Evolutionary conservation across 2,329 filamentous ascomycete species (phyloP).

Genomic region (Coniochaeta sp.): DNA sequence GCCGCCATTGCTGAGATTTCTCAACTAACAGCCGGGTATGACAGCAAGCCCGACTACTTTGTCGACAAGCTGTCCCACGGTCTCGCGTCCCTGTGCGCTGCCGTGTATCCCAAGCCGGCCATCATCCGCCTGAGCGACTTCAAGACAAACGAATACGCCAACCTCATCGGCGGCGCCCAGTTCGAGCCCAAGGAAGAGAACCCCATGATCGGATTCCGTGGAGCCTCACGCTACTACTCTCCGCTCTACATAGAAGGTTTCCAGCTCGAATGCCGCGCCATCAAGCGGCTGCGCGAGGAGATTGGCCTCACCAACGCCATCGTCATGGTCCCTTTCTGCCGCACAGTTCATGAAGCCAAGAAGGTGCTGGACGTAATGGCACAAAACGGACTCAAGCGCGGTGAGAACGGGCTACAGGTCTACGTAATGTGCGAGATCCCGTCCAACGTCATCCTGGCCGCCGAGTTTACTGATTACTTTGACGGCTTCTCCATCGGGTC

Average conservation of each 20-base stretch:
- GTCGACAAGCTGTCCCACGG: constrained; percentile 27
- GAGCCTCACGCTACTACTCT: constrained; percentile 32
- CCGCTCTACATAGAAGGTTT: constrained; percentile 29
- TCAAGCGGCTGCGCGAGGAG: constrained; percentile 26
- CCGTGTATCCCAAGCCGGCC: constrained; percentile 28
- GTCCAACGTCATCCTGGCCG: constrained; percentile 29
- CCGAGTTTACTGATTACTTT: constrained; percentile 25
- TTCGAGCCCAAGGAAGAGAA: constrained; percentile 31
- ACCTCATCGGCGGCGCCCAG: constrained; percentile 28
- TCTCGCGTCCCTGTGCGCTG: constrained; percentile 27
- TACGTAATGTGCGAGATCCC: constrained; percentile 35
- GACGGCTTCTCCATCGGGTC: constrained; percentile 34
- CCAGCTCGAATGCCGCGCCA: constrained; percentile 28
- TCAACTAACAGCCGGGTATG: constrained; percentile 21
- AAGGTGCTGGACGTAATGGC: constrained; percentile 26
- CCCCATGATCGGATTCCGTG: constrained; percentile 32
- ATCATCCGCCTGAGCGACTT: constrained; percentile 32
- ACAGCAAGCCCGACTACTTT: constrained; percentile 27
- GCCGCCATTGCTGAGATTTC: constrained; percentile 18
- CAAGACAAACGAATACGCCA: constrained; percentile 32
- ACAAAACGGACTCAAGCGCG: constrained; percentile 26
- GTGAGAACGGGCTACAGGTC: constrained; percentile 25
- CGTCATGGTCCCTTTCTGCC: constrained; percentile 30
- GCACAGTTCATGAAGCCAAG: constrained; percentile 25
- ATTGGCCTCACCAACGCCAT: constrained; percentile 28